Evolutionary conservation across 108 stramenopile species (phyloP), one percentile per base, ranked within the genome.

Genomic region (Aurantiochytrium sp.): DNA sequence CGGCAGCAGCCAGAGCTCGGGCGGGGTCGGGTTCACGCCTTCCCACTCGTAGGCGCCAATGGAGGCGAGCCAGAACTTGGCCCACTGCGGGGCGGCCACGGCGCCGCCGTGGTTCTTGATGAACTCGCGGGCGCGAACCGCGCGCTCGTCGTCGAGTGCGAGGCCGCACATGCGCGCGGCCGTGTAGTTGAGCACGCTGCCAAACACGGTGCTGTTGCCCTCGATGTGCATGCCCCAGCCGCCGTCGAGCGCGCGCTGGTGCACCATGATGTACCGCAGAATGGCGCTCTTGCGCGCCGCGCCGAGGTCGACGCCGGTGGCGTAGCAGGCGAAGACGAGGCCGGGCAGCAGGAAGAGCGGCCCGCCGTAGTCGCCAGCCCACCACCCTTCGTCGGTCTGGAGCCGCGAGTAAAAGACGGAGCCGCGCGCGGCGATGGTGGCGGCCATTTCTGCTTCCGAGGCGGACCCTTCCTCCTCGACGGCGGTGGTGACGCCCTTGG

Each of bases 221-320:
- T 99, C 98, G 85, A 99, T 95, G 88, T 99, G 98, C 37, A 96
- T 97, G 37, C 98, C 98, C 98, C 98, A 99, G 68, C 98, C 98
- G 4, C 98, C 98, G 90, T 99, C 98, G 32, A 87, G 5, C 19
- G 91, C 89, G 89, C 98, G 99, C 91, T 99, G 98, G 88, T 99
- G 99, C 53, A 94, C 94, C 69, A 88, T 90, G 19, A 96, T 95
- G 88, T 98, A 96, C 34, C 91, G 89, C 91, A 96, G 91, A 73
- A 98, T 93, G 30, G 88, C 93, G 39, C 39, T 88, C 37, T 48
- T 31, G 19, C 55, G 88, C 3, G 69, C 32, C 5, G 4, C 53
- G 8, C 32, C 34, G 45, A 90, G 87, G 30, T 68, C 54, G n/a
- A 50, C 88, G 31, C 55, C 69, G 21, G 86, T 92, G 54, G 93